Conservation (phyloP, 352 stramenopile genomes). For the Globisporangium spiculum region DNA sequence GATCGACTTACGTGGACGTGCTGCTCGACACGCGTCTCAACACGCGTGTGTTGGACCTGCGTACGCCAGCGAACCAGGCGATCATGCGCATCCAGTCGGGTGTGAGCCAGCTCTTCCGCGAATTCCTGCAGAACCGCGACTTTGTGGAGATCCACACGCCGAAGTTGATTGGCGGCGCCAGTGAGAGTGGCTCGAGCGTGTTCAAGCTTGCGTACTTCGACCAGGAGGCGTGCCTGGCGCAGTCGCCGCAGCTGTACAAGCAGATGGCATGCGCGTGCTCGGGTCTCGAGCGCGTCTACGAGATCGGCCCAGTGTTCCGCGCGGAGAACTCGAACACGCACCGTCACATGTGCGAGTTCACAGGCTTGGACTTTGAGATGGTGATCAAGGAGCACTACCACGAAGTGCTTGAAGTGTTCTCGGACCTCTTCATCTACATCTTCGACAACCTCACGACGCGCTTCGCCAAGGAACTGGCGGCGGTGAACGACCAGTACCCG, state of each 20-base stretch:
- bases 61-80: conserved; percentile 97
- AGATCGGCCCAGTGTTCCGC: conserved; percentile 99
- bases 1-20: conserved; percentile 85
- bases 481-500: conserved; percentile 96
- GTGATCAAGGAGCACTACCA: conserved; percentile 99
- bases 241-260: conserved; percentile 99
- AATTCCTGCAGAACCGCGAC: conserved; percentile 93
- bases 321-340: conserved; percentile 99
- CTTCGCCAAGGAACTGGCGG: conserved; percentile 93
- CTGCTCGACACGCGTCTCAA: conserved; percentile 94
- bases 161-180: conserved; percentile 97
- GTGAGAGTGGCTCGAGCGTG: conserved; percentile 96
- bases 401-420: conserved; percentile 97
- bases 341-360: conserved; percentile 99
- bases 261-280: conserved; percentile 98
- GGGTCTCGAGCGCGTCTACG: conserved; percentile 98
- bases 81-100: conserved; percentile 98
- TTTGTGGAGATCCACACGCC: conserved; percentile 99
- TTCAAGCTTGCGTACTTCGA: conserved; percentile 99
- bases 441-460: conserved; percentile 96
- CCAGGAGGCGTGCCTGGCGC: conserved; percentile 94
- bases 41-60: conserved; percentile 95
- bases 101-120: conserved; percentile 96
- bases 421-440: conserved; percentile 99
- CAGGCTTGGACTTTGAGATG: conserved; percentile 99